Base-by-base conservation (phyloP, 805 yeast genomes). In the Sugiyamaella smithiae region DNA sequence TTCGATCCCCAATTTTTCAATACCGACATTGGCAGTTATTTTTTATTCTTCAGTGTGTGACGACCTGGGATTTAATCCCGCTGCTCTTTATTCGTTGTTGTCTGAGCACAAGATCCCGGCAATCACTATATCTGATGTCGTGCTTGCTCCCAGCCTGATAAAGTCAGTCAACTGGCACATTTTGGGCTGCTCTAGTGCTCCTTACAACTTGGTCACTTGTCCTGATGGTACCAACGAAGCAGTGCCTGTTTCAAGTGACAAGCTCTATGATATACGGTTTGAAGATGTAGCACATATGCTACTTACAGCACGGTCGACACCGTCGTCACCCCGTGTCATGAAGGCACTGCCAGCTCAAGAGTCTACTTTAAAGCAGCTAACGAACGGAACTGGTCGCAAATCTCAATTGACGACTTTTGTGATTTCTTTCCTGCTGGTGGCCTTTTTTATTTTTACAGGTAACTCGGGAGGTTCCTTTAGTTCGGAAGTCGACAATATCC, bases 11-110 rank as follows among this genome's bases (percentile, higher is more conserved):
- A 38, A 45, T 33, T 17, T 37, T 8, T 22, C 50, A 6, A 14
- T 25, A 16, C 32, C 49, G n/a, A 12, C 43, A 5, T 6, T 51
- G 12, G 55, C 50, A 9, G 46, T 51, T 40, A 24, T 46, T n/a
- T 23, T 43, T 23, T 50, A 50, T 24, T 16, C 46, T 7, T 11
- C 28, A 38, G 8, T 20, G 42, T 25, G 9, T 3, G 17, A 5
- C 33, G 14, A 6, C 8, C 29, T 29, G 6, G 42, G 40, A 16
- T 51, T 51, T 42, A 40, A 45, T 17, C 41, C 54, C 5, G 45
- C 26, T 8, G 16, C 33, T 12, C 23, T 50, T 5, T 51, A 51
- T 28, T 23, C 40, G 12, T 40, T 51, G 23, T 29, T 51, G 31
- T 24, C 52, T 8, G 25, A 28, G 19, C 49, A 50, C 23, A 14